Percentiles rank a stretch among this genome's conserved stretches.
Conservation (phyloP, 2,329 filamentous ascomycete genomes). For the Berkeleyomyces rouxiae region DNA sequence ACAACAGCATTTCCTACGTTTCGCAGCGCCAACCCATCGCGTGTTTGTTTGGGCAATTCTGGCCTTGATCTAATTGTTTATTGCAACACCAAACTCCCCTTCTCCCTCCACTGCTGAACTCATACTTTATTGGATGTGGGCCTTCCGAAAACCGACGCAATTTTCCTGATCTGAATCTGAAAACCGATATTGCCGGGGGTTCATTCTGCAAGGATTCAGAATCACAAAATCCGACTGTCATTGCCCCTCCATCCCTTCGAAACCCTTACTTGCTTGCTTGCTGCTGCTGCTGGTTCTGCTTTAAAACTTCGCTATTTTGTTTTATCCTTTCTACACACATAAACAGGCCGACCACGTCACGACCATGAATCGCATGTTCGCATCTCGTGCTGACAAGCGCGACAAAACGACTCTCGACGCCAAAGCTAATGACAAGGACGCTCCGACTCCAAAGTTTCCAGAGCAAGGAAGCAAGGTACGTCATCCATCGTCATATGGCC, state of each 20-base stretch:
- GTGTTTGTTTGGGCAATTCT: neutral
- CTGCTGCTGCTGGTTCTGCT: neutral
- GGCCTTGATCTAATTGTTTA: too few relatives aligned
- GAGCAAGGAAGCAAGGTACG: conserved; percentile 5
- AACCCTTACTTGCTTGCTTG: neutral
- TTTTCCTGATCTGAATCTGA: neutral
- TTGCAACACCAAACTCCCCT: neutral
- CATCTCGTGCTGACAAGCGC: conserved; percentile 8
- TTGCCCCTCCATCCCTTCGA: neutral
- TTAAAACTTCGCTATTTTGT: neutral
- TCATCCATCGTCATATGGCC: neutral
- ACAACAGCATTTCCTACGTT: neutral
- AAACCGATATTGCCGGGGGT: neutral
- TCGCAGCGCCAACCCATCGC: neutral
- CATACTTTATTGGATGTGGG: neutral
- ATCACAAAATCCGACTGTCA: too few relatives aligned
- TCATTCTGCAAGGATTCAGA: neutral
- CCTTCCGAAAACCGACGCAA: neutral
- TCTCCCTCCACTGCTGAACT: neutral
- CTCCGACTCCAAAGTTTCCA: neutral
- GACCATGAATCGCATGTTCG: conserved; percentile 8
- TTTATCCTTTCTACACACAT: neutral
- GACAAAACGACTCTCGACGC: neutral
- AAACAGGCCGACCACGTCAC: neutral
- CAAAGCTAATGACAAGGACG: neutral